Evolutionary conservation across 1,284 basidiomycete species (phyloP), one percentile per base, ranked within the genome.

Genomic region (Irpex rosettiformis): DNA sequence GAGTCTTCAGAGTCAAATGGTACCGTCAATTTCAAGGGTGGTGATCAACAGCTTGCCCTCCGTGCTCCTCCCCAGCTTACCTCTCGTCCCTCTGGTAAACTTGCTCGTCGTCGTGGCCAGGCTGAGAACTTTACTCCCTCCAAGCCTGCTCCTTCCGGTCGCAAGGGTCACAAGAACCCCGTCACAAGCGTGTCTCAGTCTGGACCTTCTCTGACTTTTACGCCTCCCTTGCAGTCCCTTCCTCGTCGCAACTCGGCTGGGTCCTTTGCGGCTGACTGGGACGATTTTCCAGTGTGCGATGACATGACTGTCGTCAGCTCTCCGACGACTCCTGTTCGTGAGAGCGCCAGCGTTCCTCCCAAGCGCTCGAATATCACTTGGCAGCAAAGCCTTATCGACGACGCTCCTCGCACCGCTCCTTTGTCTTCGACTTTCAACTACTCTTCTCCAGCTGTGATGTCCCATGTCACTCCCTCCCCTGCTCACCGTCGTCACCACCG

Each of bases 211-310:
- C 24, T 45, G 43, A 11, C 54, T n/a, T 65, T 67, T 1, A 65
- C 66, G 24, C 62, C 58, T 61, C 61, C 56, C 63, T 59, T 49
- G 54, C 52, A 58, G 66, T 43, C 40, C 4, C 58, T 53, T 24
- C 53, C 55, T 25, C 65, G 63, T 11, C 65, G 64, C 24, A 60
- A 59, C 18, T 62, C 64, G 47, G 62, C 64, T 5, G 65, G 61
- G 16, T 33, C 66, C 48, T 64, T 66, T 27, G 47, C 61, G 7
- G 65, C 61, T 24, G 57, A 54, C 22, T 68, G 67, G 64, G 69
- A 70, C 55, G 72, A 73, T 37, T 88, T 88, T 70, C 87, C 85
- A 1, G 72, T 89, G 49, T 89, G 87, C 64, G 87, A 89, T 61
- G 87, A 89, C 66, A 79, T 58, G 83, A 75, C 59, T 69, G 73